A percentile compares a stretch with the other conserved stretches of the same genome.
These are phyloP conservation scores for Boletus reticulatus DNA, from an alignment of 768 basidiomycete genomes.

Conservation along the genomic window DNA sequence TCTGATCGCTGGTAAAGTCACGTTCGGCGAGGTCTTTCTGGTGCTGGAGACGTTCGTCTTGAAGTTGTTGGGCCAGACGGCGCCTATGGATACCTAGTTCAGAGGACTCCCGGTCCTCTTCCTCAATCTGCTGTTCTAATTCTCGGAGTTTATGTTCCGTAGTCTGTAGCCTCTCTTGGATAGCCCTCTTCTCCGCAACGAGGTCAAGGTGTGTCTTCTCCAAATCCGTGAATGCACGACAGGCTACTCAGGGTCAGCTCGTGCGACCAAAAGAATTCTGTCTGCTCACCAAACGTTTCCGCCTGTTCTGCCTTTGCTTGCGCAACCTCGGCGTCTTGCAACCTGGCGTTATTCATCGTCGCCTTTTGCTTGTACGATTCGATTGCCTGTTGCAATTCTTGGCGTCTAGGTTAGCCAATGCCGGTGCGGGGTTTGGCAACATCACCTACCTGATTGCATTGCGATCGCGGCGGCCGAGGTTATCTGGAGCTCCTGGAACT, in stretches of 20 bases:
- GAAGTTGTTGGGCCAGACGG: slow-evolving; percentile 71
- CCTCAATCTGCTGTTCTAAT: slow-evolving; percentile 62
- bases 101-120: slow-evolving; percentile 64
- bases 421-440: background rate
- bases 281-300: slow-evolving; percentile 55
- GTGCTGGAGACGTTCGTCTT: slow-evolving; percentile 75
- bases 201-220: slow-evolving; percentile 57
- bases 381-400: slow-evolving; percentile 63
- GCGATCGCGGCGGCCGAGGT: slow-evolving; percentile 56
- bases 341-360: slow-evolving; percentile 51
- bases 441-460: slow-evolving; percentile 51
- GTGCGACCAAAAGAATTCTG: background rate
- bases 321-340: slow-evolving; percentile 69
- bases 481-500: slow-evolving; percentile 63
- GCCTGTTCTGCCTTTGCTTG: slow-evolving; percentile 61
- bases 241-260: slow-evolving; percentile 40
- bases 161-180: slow-evolving; percentile 46
- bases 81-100: slow-evolving; percentile 64
- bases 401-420: background rate
- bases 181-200: slow-evolving; percentile 49
- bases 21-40: slow-evolving; percentile 78
- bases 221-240: slow-evolving; percentile 57
- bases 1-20: slow-evolving; percentile 76
- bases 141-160: slow-evolving; percentile 55
- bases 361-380: slow-evolving; percentile 67